Percentiles rank a stretch among this genome's conserved stretches.
Evolutionary conservation across 2,329 filamentous ascomycete species (phyloP).

Genomic region (Zalaria obscura): DNA sequence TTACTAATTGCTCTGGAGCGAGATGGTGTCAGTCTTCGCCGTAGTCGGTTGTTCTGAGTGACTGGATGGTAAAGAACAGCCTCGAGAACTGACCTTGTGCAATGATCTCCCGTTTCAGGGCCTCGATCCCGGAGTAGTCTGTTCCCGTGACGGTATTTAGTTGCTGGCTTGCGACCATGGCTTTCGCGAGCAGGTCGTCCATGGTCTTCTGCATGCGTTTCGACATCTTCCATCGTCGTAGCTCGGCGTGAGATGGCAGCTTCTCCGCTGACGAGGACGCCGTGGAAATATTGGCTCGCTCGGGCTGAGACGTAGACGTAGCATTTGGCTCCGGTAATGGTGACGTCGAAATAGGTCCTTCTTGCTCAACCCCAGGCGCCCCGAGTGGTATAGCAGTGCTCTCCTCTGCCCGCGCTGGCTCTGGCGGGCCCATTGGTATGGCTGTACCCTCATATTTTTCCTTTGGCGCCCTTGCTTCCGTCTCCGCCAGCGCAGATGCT

Average conservation of each 20-base stretch:
- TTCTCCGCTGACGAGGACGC: constrained; percentile 15
- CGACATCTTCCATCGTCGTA: constrained; percentile 40
- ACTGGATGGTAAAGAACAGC: background rate
- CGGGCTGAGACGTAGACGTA: too few species aligned
- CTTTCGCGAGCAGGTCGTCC: constrained; percentile 76
- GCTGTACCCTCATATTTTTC: too few species aligned
- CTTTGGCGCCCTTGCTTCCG: too few species aligned
- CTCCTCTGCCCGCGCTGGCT: too few species aligned
- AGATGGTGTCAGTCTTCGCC: too few species aligned
- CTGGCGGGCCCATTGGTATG: too few species aligned
- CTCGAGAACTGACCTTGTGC: constrained; percentile 36
- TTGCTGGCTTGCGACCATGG: constrained; percentile 72
- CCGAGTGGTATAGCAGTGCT: too few species aligned
- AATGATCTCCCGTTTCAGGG: constrained; percentile 66
- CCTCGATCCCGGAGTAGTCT: constrained; percentile 78
- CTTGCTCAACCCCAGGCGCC: too few species aligned
- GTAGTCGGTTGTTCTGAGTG: constrained; percentile 2
- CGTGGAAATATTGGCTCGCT: background rate
- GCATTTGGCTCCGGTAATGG: too few species aligned
- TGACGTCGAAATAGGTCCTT: too few species aligned
- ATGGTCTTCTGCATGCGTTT: constrained; percentile 59
- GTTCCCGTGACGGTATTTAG: constrained; percentile 84
- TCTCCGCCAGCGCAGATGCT: too few species aligned
- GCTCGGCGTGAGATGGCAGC: constrained; percentile 39
- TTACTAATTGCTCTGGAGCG: constrained; percentile 39